Evolutionary conservation across 345 rosid species (phyloP).

Genomic region (Cardamine occulta): DNA sequence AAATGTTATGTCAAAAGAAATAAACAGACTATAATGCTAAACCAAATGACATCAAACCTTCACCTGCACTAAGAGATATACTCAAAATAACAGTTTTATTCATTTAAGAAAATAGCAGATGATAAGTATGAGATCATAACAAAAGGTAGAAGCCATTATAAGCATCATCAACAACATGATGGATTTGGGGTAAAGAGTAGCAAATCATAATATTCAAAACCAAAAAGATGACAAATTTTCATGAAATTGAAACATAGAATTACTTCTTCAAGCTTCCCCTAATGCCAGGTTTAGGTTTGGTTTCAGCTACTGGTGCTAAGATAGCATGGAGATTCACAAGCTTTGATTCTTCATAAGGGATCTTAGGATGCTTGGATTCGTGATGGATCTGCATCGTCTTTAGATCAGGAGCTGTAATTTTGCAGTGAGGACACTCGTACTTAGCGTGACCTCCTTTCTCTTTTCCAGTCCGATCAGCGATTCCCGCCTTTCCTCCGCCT

Average conservation of each 20-base stretch:
- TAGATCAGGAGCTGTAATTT: constrained; percentile 69
- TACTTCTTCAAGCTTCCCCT: constrained; percentile 64
- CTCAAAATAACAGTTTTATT: neutral
- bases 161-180: constrained; percentile 26
- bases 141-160: constrained; percentile 28
- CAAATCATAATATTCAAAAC: neutral
- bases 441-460: constrained; percentile 96
- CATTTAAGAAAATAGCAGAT: constrained; percentile 6
- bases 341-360: constrained; percentile 73
- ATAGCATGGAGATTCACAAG: constrained; percentile 64
- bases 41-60: neutral
- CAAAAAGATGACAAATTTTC: neutral
- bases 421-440: constrained; percentile 88
- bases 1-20: neutral
- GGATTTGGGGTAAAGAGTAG: neutral
- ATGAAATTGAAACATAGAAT: constrained; percentile 15
- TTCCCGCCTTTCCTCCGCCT: constrained; percentile 94
- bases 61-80: neutral
- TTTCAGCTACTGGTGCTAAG: constrained; percentile 7
- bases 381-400: constrained; percentile 96
- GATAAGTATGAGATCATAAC: constrained; percentile 25
- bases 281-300: constrained; percentile 55
- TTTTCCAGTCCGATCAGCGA: constrained; percentile 62
- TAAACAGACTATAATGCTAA: constrained; percentile 10
- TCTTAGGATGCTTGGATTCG: constrained; percentile 83